These are phyloP conservation scores for Picea abies DNA, from an alignment of 83 land plant genomes.

Conservation along the genomic window DNA sequence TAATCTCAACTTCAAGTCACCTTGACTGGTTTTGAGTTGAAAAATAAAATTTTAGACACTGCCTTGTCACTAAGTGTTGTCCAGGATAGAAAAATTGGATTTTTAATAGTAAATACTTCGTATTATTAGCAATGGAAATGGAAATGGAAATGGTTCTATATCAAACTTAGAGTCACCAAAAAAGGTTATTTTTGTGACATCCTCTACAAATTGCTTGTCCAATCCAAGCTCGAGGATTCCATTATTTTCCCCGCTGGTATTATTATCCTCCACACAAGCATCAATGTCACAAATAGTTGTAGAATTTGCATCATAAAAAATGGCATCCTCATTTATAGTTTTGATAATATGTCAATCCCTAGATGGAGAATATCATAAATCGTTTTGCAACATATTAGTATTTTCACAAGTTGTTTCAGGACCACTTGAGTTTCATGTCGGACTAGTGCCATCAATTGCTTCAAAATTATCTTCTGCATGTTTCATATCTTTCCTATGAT, in stretches of 20 bases:
- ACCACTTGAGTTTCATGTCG: background rate
- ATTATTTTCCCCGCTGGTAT: background rate
- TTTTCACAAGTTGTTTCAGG: background rate
- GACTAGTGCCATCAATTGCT: background rate
- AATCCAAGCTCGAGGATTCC: constrained; percentile 3
- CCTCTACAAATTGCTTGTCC: background rate
- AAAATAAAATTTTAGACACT: too few species aligned
- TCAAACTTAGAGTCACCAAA: constrained; percentile 10
- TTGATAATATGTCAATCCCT: background rate
- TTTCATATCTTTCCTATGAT: background rate
- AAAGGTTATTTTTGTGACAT: background rate
- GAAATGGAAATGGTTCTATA: too few species aligned
- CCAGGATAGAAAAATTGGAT: too few species aligned
- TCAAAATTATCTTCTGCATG: background rate
- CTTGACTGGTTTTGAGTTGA: too few species aligned
- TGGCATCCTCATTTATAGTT: background rate
- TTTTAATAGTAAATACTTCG: too few species aligned
- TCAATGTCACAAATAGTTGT: background rate
- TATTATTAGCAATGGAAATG: too few species aligned
- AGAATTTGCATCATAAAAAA: background rate
- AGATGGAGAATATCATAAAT: background rate
- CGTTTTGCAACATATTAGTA: background rate
- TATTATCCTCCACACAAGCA: background rate
- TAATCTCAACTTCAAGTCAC: too few species aligned
- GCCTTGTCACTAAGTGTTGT: too few species aligned